These are phyloP conservation scores for Yamagishiella unicocca DNA, from an alignment of 139 green algal genomes.

Conservation along the genomic window DNA sequence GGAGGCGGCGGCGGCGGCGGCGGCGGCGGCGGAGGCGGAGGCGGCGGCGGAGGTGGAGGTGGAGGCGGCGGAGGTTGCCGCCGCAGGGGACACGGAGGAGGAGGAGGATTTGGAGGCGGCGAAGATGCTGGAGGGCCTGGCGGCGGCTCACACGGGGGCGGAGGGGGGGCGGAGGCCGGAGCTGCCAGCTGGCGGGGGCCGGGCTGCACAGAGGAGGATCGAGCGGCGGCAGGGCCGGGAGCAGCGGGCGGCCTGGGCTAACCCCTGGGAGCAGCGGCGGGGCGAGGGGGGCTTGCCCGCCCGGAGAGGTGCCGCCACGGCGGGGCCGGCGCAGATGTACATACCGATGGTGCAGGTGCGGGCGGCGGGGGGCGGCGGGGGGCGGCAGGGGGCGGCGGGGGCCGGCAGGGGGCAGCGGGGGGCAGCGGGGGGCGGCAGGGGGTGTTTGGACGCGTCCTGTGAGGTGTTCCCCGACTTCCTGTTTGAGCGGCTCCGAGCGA, in stretches of 20 bases:
- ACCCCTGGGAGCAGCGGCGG: no score
- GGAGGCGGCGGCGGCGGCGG: neutral
- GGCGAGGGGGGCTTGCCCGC: neutral
- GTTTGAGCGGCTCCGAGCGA: no score
- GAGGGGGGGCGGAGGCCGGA: neutral
- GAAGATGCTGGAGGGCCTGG: neutral
- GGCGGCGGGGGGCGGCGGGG: no score
- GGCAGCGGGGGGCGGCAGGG: no score
- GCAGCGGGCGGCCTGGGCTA: neutral
- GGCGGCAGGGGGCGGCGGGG: neutral
- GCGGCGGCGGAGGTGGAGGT: neutral
- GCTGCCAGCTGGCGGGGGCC: no score
- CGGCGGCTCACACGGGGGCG: neutral
- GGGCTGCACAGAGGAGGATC: no score
- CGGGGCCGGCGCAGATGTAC: neutral
- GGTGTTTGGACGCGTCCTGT: no score
- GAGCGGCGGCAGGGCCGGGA: neutral
- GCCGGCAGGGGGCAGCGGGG: no score
- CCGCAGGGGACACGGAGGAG: neutral
- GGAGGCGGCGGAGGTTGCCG: neutral
- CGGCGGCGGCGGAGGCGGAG: neutral
- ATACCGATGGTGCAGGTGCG: neutral
- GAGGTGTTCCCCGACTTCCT: no score
- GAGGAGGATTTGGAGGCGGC: neutral
- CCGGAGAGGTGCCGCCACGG: neutral